These are phyloP conservation scores for Cutaneotrichosporon sp. DNA, from an alignment of 1,284 basidiomycete genomes.

Conservation along the genomic window DNA sequence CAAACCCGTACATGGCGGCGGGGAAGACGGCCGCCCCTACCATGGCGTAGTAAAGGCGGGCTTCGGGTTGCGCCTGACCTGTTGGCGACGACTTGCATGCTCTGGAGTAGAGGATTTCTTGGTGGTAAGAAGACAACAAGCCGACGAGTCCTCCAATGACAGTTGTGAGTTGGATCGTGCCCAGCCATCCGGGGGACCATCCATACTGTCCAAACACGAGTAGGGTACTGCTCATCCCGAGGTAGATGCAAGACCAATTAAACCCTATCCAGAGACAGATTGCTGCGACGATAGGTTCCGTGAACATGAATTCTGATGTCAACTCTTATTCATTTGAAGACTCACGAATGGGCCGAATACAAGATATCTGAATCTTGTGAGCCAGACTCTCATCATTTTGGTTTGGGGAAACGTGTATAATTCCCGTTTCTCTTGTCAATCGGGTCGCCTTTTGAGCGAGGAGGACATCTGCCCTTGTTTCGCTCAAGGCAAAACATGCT, in stretches of 20 bases:
- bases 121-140: slow-evolving; percentile 62
- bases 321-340: slow-evolving; percentile 9
- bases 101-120: slow-evolving; percentile 39
- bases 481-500: slow-evolving; percentile 43
- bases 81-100: slow-evolving; percentile 32
- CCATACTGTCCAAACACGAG: slow-evolving; percentile 46
- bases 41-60: slow-evolving; percentile 53
- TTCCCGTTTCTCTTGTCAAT: slow-evolving; percentile 51
- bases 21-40: slow-evolving; percentile 49
- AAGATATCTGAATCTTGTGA: slow-evolving; percentile 42
- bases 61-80: slow-evolving; percentile 54
- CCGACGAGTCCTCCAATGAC: slow-evolving; percentile 68
- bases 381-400: slow-evolving; percentile 33
- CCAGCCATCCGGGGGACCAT: slow-evolving; percentile 38
- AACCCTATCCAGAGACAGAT: slow-evolving; percentile 55
- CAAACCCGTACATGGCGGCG: slow-evolving; percentile 37
- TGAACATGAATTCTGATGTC: slow-evolving; percentile 48
- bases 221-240: slow-evolving; percentile 36
- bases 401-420: slow-evolving; percentile 36
- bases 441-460: slow-evolving; percentile 49
- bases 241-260: slow-evolving; percentile 49
- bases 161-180: slow-evolving; percentile 38
- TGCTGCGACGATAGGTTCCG: slow-evolving; percentile 55
- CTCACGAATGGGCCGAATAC: slow-evolving; percentile 47
- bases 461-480: slow-evolving; percentile 55